Conservation (phyloP, 176 grass and related monocot genomes). For the Triticum aestivum region IWGSC_CS_RefSeq_v2.1 NC_057811.1:409290119-409290618, state of each 20-base stretch:
- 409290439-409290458: no score
- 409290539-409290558: background rate
- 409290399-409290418: background rate
- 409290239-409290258: background rate
- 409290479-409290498: background rate
- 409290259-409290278: background rate
- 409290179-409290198: no score
- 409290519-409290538: background rate
- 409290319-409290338: background rate
- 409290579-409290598: constrained; percentile 31
- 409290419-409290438: background rate
- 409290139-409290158: no score
- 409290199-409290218: constrained; percentile 29
- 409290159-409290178: no score
- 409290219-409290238: background rate
- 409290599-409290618: constrained; percentile 25
- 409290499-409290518: background rate
- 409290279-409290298: constrained; percentile 11
- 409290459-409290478: background rate
- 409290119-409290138: no score
- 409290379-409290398: background rate
- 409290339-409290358: background rate
- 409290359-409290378: background rate
- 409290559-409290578: constrained; percentile 13
- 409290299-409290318: background rate